Base-by-base conservation (phyloP, 495 filamentous ascomycete species). In the Bacidia rubella region DNA sequence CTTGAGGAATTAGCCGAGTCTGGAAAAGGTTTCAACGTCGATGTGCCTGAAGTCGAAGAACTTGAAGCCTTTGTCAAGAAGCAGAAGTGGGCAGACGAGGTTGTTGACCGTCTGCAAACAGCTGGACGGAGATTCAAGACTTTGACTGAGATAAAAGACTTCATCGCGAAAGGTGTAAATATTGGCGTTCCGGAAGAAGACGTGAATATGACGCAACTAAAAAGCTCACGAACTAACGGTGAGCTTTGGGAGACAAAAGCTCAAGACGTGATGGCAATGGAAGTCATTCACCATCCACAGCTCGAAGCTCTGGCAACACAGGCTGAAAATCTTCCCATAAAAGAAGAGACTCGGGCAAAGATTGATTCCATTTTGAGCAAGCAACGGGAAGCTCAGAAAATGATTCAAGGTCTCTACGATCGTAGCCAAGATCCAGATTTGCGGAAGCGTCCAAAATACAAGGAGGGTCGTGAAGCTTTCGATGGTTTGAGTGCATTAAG, bases 311-410 rank as follows among this genome's bases (percentile, higher is more conserved):
- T 99, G 26, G 90, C 87, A 1, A 73, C 75, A 19, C 82, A 86
- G 63, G 80, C 81, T n/a, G 78, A 79, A 32, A 74, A 74, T 4
- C 75, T 96, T 41, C 92, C 92, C 0, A 88, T 97, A 25, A 82
- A 82, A 1, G 68, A 80, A 4, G 83, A 90, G 29, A 96, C 88
- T 0, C 72, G 94, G 11, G 79, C 82, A 17, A 76, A 77, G 11
- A 84, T 99, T 41, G 93, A 99, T 60, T 83, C 86, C 49, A 95
- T 96, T 54, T 73, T 99, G 53, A 87, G 87, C 62, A 97, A 95
- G 69, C 92, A 99, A 64, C 83, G 93, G 45, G 92, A 97, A 64
- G 88, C 90, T 1, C 89, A 95, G 62, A 81, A 83, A 35, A 83
- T 87, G 60, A 93, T 97, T 46, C 68, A 86, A 44, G 77, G 81